phyloP scores from a whole-genome alignment of 805 yeast genomes.

The Zygosaccharomyces rouxii region DNA sequence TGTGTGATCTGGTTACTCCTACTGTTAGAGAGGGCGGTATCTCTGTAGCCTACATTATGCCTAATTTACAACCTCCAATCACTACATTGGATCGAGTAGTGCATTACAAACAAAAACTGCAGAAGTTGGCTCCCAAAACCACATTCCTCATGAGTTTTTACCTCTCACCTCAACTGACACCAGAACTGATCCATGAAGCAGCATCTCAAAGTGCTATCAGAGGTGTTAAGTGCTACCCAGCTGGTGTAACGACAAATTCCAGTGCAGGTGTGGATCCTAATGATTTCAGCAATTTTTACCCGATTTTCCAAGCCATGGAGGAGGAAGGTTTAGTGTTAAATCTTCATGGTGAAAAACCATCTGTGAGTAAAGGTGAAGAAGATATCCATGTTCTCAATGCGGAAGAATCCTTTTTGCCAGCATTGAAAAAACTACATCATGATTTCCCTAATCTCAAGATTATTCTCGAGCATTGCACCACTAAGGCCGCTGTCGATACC shows the following conservation, averaged over 20 bases:
- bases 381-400: conserved; percentile 91
- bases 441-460: conserved; percentile 86
- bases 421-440: conserved; percentile 65
- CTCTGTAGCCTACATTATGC: conserved; percentile 92
- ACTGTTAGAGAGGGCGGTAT: conserved; percentile 87
- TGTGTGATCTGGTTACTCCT: conserved; percentile 91
- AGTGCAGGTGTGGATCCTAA: conserved; percentile 88
- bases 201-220: conserved; percentile 61
- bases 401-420: conserved; percentile 88
- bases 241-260: conserved; percentile 98
- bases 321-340: conserved; percentile 72
- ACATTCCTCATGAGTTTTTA: conserved; percentile 91
- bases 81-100: conserved; percentile 69
- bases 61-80: conserved; percentile 90
- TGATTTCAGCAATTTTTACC: conserved; percentile 83
- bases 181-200: conserved; percentile 78
- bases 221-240: conserved; percentile 97
- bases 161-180: conserved; percentile 71
- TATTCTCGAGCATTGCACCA: conserved; percentile 91
- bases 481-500: conserved; percentile 79
- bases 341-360: conserved; percentile 94
- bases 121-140: conserved; percentile 69
- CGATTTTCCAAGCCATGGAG: conserved; percentile 86
- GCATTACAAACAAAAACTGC: conserved; percentile 61
- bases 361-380: conserved; percentile 45